Evolutionary conservation across 2,329 filamentous ascomycete genomes (phyloP), one percentile per base, ranked within the genome.

Genomic region (Pseudocercospora fuligena): DNA sequence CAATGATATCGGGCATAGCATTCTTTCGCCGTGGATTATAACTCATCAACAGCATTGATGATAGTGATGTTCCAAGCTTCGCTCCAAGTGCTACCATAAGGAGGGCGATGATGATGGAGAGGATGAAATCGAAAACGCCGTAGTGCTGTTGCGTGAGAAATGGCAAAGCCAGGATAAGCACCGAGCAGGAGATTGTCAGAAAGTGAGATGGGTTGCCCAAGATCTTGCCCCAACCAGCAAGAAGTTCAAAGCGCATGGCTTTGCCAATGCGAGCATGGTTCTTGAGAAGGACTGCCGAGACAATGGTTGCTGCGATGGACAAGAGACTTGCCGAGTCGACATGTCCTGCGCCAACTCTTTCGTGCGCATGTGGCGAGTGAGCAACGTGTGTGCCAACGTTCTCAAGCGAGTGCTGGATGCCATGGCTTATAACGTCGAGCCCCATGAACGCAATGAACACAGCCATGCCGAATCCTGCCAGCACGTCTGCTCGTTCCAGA

Each of bases 361-460:
- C 85, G 73, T 94, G 90, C 3, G 66, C 68, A 60, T 78, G 77
- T 21, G 75, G 63, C 12, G 72, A 73, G 74, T 97, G 93, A 23
- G 92, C 85, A 62, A 89, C 86, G 74, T 97, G 92, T 16, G 85
- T 85, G 14, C 90, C 89, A 21, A 88, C 76, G 58, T 84, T 84
- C 79, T 97, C 94, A 11, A 99, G 87, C n/a, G 93, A 87, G 79
- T 99, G 94, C 77, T 97, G 95, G 16, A 97, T 84, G 67, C 93
- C 94, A 78, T 99, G 95, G 47, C 92, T 97, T 68, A 99, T 90
- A 58, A 99, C 88, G 74, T 99, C 95, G 74, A 98, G 90, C 21
- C 94, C 94, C 84, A 97, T 97, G 80, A 99, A 99, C n/a, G 97
- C 87, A 12, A 99, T 87, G 68, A 97, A 93, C 46, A 99, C 91